Evolutionary conservation across 1,139 yeast genomes (phyloP).

Genomic region (Debaryomyces coudertii): DNA sequence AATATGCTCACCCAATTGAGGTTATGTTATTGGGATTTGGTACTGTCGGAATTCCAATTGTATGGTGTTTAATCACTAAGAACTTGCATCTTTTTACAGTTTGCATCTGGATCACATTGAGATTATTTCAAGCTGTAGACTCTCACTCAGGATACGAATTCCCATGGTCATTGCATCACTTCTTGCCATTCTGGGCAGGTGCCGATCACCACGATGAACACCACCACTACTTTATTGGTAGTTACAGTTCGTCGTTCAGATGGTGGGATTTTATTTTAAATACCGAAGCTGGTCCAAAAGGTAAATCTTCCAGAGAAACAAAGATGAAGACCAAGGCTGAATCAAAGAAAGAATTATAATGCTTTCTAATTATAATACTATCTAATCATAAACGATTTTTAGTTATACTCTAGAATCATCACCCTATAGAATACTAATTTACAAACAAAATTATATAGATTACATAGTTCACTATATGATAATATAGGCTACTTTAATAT

Average conservation of each 20-base stretch:
- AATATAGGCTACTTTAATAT: not conserved
- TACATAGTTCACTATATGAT: constrained; percentile 2
- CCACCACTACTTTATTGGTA: constrained; percentile 50
- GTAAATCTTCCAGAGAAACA: constrained; percentile 43
- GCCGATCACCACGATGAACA: constrained; percentile 55
- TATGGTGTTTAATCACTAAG: constrained; percentile 41
- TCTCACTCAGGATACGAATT: constrained; percentile 53
- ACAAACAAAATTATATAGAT: not conserved
- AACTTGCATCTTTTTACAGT: constrained; percentile 49
- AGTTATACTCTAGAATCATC: not conserved
- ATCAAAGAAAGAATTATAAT: constrained; percentile 9
- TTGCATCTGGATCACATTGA: constrained; percentile 44
- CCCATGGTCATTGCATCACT: constrained; percentile 51
- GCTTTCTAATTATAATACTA: not conserved
- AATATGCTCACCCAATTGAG: constrained; percentile 53
- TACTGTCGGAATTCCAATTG: constrained; percentile 51
- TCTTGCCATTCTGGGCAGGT: constrained; percentile 55
- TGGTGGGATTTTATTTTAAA: constrained; percentile 50
- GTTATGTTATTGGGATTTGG: constrained; percentile 50
- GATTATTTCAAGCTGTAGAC: constrained; percentile 53
- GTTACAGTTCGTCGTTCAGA: constrained; percentile 49
- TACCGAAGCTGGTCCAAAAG: constrained; percentile 51
- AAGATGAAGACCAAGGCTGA: constrained; percentile 27
- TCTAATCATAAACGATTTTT: not conserved
- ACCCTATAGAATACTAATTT: not conserved